Evolutionary conservation across 352 stramenopile genomes (phyloP), one percentile per base, ranked within the genome.

Genomic region (Pythium graminicola): DNA sequence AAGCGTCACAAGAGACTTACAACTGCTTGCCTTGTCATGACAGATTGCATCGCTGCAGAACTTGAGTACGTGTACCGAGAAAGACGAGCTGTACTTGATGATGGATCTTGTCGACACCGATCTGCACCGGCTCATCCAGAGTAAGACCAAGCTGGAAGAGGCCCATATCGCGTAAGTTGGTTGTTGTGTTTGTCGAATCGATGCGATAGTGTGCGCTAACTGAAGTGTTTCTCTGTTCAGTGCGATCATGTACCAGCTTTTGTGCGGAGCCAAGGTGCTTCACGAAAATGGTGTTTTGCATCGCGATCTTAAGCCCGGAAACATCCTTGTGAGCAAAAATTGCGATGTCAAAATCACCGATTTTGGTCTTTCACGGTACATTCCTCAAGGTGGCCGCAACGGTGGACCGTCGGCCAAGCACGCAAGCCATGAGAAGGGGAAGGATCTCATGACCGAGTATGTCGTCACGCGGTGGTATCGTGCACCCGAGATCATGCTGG

Each of bases 281-380:
- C 95, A 98, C 64, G 96, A 85, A 0, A 93, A 87, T 10, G 95
- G 97, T 57, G 93, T 98, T 4, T 72, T 98, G 39, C 95, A 98
- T 62, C 80, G 93, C 23, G 96, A 99, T 61, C 77, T 99, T 13
- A 99, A 99, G 65, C 96, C 95, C 32, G 97, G 94, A 47, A 99
- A 99, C 64, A 72, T 99, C 27, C 83, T 99, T 10, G 93, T 99
- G 42, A 97, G 97, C 62, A 91, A 82, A 16, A 82, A 97, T 59
- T 97, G 89, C 45, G 69, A 75, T 2, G 71, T 97, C 51, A 96
- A 96, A 68, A 73, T 97, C 40, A 96, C 86, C 57, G 86, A 97
- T 62, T 96, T 97, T 62, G 89, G 89, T 4, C 70, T 96, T 19
- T 86, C 88, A 17, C 83, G 83, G 48, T 76, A 89, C 42, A 78